Conservation (phyloP, 1,284 basidiomycete genomes). For the Cutaneotrichosporon mucoides region DNA sequence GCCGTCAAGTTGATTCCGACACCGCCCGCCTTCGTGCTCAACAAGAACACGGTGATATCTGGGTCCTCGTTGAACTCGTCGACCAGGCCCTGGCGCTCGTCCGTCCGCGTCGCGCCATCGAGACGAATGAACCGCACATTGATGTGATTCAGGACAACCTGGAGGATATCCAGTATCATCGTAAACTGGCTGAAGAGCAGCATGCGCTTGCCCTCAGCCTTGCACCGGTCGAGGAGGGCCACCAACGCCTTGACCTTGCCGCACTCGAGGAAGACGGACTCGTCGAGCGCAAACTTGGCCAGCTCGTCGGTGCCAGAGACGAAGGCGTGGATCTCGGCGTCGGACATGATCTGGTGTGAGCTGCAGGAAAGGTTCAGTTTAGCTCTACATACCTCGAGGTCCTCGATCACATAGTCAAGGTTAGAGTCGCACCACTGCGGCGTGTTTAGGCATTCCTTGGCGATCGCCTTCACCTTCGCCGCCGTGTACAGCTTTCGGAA, state of each 20-base stretch:
- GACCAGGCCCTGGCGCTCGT: constrained; percentile 85
- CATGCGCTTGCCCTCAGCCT: constrained; percentile 69
- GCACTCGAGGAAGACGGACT: constrained; percentile 76
- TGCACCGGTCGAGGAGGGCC: constrained; percentile 68
- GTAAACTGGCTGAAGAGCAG: constrained; percentile 97
- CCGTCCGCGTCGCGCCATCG: constrained; percentile 91
- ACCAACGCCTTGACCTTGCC: constrained; percentile 81
- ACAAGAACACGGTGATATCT: constrained; percentile 84
- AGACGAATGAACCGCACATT: constrained; percentile 79
- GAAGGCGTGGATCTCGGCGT: constrained; percentile 85
- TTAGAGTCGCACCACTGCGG: constrained; percentile 74
- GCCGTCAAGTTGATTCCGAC: constrained; percentile 79
- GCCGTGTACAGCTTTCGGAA: constrained; percentile 84
- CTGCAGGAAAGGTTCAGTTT: neutral
- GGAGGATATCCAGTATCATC: constrained; percentile 88
- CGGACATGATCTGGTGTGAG: constrained; percentile 73
- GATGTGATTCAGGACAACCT: constrained; percentile 71
- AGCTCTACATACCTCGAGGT: constrained; percentile 58
- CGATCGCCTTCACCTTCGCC: constrained; percentile 66
- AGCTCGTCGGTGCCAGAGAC: constrained; percentile 69
- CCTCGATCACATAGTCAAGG: constrained; percentile 79
- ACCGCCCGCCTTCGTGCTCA: constrained; percentile 88
- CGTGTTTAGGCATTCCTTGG: constrained; percentile 82
- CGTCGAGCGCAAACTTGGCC: constrained; percentile 68
- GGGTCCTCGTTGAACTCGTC: constrained; percentile 96